Percentiles rank a stretch among this genome's conserved stretches.
Evolutionary conservation across 2,329 filamentous ascomycete species (phyloP).

Genomic region (Ambrosiella cleistominuta): DNA sequence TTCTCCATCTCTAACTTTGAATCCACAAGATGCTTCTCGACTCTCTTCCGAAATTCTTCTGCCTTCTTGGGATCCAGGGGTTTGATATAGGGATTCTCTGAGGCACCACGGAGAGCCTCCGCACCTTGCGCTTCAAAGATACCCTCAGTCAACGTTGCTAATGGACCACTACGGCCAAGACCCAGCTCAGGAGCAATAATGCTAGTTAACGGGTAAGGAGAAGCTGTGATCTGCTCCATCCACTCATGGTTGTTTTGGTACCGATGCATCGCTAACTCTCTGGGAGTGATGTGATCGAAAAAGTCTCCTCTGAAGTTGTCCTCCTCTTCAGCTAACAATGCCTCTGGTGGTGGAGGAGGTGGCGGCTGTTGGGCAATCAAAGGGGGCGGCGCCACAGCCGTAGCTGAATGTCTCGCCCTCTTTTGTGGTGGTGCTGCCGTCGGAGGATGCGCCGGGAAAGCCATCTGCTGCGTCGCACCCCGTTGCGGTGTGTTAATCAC

Average conservation of each 20-base stretch:
- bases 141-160: conserved; percentile 65
- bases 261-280: conserved; percentile 71
- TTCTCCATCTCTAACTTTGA: conserved; percentile 68
- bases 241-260: conserved; percentile 95
- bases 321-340: conserved; percentile 66
- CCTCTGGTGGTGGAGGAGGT: conserved; percentile 23
- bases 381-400: conserved; percentile 19
- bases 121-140: conserved; percentile 53
- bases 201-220: conserved; percentile 68
- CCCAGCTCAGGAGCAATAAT: conserved; percentile 79
- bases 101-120: conserved; percentile 27
- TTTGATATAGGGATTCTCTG: conserved; percentile 41
- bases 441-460: conserved; percentile 37
- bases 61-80: conserved; percentile 60
- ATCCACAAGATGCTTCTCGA: conserved; percentile 51
- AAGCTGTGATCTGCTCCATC: conserved; percentile 95
- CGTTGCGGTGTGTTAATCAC: conserved; percentile 26
- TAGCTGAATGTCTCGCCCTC: conserved; percentile 29
- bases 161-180: conserved; percentile 65
- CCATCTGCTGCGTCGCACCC: conserved; percentile 41
- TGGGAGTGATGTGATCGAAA: conserved; percentile 74
- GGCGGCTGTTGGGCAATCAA: conserved; percentile 13
- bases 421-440: conserved; percentile 35
- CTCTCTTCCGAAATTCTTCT: conserved; percentile 67
- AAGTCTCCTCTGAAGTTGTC: conserved; percentile 74